These are phyloP conservation scores for Trichosporon sp. DNA, from an alignment of 1,284 basidiomycete genomes.

Conservation along the genomic window DNA sequence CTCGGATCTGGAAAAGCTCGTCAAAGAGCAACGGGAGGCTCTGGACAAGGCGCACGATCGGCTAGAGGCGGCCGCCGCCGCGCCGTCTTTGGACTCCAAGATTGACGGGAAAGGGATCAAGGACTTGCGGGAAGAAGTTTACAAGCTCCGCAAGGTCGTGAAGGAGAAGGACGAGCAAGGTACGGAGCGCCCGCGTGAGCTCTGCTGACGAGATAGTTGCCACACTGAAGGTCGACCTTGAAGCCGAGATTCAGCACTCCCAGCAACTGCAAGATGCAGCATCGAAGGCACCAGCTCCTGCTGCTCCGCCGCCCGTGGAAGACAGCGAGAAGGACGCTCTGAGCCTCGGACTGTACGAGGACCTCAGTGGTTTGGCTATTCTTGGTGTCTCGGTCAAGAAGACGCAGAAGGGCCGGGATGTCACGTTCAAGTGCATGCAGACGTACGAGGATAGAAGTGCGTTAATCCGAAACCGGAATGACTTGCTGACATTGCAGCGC, in stretches of 20 bases:
- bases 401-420: conserved; percentile 43
- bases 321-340: conserved; percentile 25
- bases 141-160: conserved; percentile 37
- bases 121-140: conserved; percentile 45
- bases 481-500: conserved; percentile 35
- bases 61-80: conserved; percentile 20
- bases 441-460: conserved; percentile 46
- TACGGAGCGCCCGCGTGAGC: conserved; percentile 31
- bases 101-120: conserved; percentile 43
- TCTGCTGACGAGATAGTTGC: conserved; percentile 32
- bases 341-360: conserved; percentile 51
- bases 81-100: conserved; percentile 31
- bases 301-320: neutral
- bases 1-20: conserved; percentile 41
- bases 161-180: conserved; percentile 46
- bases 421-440: conserved; percentile 51
- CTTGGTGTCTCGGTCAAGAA: conserved; percentile 45
- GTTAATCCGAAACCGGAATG: conserved; percentile 23
- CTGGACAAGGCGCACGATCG: conserved; percentile 23
- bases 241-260: conserved; percentile 49
- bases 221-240: conserved; percentile 46
- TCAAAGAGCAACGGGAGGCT: conserved; percentile 35
- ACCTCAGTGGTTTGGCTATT: conserved; percentile 50
- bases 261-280: conserved; percentile 37
- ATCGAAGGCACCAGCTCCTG: neutral